Percentiles rank a stretch among this genome's conserved stretches.
Evolutionary conservation across 768 basidiomycete genomes (phyloP).

Genomic region (Lactarius pseudohatsudake): DNA sequence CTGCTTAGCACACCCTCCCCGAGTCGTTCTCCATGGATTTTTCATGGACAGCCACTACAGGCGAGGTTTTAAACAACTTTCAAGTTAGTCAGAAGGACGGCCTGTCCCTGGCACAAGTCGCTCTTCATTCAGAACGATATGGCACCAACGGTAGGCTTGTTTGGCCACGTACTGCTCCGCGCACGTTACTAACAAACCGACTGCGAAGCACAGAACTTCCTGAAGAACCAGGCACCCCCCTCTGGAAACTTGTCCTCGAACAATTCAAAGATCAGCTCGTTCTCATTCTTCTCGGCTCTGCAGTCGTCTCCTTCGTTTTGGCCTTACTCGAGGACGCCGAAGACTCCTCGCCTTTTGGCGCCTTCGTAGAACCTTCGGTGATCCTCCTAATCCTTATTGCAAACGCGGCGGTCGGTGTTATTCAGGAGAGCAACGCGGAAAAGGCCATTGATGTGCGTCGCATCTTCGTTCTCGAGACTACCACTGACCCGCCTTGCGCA

Average conservation of each 20-base stretch:
- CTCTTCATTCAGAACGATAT: slow-evolving; percentile 22
- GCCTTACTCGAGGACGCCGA: slow-evolving; percentile 82
- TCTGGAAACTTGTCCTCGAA: slow-evolving; percentile 95
- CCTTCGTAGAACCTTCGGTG: slow-evolving; percentile 93
- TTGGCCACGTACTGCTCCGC: slow-evolving; percentile 4
- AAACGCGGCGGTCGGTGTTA: slow-evolving; percentile 96
- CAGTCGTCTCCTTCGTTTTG: slow-evolving; percentile 88
- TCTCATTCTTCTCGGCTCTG: slow-evolving; percentile 92
- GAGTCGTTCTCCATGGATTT: slow-evolving; percentile 13
- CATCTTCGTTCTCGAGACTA: neutral
- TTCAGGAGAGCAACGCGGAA: slow-evolving; percentile 96
- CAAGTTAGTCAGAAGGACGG: neutral
- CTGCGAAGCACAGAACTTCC: slow-evolving; percentile 65
- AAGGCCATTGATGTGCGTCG: slow-evolving; percentile 89
- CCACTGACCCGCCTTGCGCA: slow-evolving; percentile 3
- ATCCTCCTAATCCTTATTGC: slow-evolving; percentile 95
- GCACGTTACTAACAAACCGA: neutral
- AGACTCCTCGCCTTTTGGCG: slow-evolving; percentile 66
- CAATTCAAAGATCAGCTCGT: slow-evolving; percentile 99
- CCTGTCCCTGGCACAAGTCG: slow-evolving; percentile 16
- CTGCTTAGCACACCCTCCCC: neutral
- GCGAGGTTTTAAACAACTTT: slow-evolving; percentile 15
- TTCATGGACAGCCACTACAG: slow-evolving; percentile 18
- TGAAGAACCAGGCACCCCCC: slow-evolving; percentile 85
- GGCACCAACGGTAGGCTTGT: slow-evolving; percentile 21